A percentile compares a stretch with the other conserved stretches of the same genome.
These are phyloP conservation scores for Ceratocystis albifundus DNA, from an alignment of 2,329 filamentous ascomycete species.

Conservation along the genomic window DNA sequence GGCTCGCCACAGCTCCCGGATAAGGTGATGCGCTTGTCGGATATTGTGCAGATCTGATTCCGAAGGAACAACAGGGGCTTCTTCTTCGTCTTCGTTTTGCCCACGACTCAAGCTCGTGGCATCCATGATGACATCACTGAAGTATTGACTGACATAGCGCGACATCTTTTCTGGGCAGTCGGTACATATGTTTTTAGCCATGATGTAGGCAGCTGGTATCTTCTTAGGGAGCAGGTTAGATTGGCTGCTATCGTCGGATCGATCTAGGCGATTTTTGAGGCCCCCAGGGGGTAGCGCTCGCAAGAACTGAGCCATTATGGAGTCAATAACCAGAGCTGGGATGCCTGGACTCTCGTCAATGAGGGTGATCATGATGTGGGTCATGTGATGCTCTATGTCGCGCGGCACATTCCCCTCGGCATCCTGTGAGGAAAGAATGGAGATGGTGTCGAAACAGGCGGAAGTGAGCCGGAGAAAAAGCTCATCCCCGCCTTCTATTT, in stretches of 20 bases:
- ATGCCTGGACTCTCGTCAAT: constrained; percentile 76
- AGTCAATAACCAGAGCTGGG: constrained; percentile 72
- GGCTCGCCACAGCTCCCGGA: constrained; percentile 88
- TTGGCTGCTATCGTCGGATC: constrained; percentile 59
- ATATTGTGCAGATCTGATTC: constrained; percentile 80
- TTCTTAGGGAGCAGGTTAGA: constrained; percentile 76
- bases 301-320: constrained; percentile 90
- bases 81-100: constrained; percentile 53
- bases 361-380: constrained; percentile 67
- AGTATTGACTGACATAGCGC: constrained; percentile 87
- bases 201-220: constrained; percentile 84
- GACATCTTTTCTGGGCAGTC: constrained; percentile 87
- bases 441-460: constrained; percentile 83
- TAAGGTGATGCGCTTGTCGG: constrained; percentile 74
- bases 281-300: constrained; percentile 64
- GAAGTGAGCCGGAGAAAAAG: constrained; percentile 75
- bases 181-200: constrained; percentile 91
- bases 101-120: constrained; percentile 53
- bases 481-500: constrained; percentile 69
- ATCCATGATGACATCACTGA: constrained; percentile 91
- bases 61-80: constrained; percentile 50
- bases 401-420: constrained; percentile 76
- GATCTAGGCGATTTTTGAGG: constrained; percentile 43
- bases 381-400: constrained; percentile 89
- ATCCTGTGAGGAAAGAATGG: constrained; percentile 59